Conservation (phyloP, 495 filamentous ascomycete genomes). For the Melanomma pulvis-pyrius region DNA sequence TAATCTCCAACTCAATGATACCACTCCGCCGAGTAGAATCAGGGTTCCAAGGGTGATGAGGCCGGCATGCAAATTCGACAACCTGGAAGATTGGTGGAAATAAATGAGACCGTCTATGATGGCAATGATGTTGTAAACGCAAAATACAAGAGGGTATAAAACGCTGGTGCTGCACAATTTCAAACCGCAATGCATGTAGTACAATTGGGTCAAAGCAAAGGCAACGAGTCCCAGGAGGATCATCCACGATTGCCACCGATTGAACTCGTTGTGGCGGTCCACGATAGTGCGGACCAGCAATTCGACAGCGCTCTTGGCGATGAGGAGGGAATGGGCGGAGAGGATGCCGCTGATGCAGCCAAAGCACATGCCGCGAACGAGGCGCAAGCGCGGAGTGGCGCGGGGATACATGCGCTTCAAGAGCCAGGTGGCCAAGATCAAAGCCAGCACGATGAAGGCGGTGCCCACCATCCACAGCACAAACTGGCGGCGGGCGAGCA, state of each 20-base stretch:
- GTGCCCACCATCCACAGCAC: conserved; percentile 89
- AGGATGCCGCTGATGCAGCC: conserved; percentile 82
- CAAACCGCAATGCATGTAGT: conserved; percentile 90
- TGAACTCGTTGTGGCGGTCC: conserved; percentile 90
- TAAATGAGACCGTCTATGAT: conserved; percentile 98
- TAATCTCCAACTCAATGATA: conserved; percentile 92
- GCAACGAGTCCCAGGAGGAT: conserved; percentile 80
- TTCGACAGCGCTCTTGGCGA: conserved; percentile 97
- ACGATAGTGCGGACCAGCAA: conserved; percentile 90
- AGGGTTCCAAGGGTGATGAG: conserved; percentile 86
- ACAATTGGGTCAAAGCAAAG: conserved; percentile 88
- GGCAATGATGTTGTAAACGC: conserved; percentile 98
- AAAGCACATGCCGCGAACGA: conserved; percentile 85
- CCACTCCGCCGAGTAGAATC: conserved; percentile 82
- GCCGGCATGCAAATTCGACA: conserved; percentile 72
- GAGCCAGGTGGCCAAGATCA: conserved; percentile 63
- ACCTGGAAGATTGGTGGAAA: conserved; percentile 82
- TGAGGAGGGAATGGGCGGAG: conserved; percentile 87
- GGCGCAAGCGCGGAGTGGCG: conserved; percentile 66
- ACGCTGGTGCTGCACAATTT: conserved; percentile 95
- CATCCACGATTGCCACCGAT: conserved; percentile 95
- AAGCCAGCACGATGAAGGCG: conserved; percentile 66
- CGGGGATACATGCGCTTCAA: conserved; percentile 58
- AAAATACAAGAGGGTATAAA: conserved; percentile 97
- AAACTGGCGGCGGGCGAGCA: conserved; percentile 76